Evolutionary conservation across 2,329 filamentous ascomycete genomes (phyloP), one percentile per base, ranked within the genome.

Genomic region (Fusarium nisikadoi): DNA sequence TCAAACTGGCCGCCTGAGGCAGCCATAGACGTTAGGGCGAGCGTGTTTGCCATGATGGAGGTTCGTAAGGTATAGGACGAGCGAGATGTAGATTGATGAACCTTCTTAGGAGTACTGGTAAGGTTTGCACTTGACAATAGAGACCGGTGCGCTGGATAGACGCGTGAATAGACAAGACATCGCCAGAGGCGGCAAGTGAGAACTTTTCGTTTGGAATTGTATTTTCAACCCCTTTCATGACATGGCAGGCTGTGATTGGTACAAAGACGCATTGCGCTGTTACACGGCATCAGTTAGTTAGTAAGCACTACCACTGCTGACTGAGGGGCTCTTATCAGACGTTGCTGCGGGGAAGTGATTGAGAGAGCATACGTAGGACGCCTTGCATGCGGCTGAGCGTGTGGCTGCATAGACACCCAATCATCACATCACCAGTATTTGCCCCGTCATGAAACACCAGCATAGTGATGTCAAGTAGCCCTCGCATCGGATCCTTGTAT

Each of bases 21-120:
- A 19, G 0, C 49, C 12, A 6, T 6, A 0, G 33, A 27, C 0
- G 33, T 16, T 2, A 52, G 9, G 0, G 33, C 3, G 11, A 52
- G 49, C 6, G 17, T 2, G 16, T 52, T 36, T 35, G 33, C 3
- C 49, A 52, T 52, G 2, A 10, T 3, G 1, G 25, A 46, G 9
- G 12, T 14, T 27, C 9, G 23, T n/a, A n/a, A n/a, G n/a, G n/a
- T n/a, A n/a, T n/a, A n/a, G n/a, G n/a, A n/a, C n/a, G n/a, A n/a
- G n/a, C n/a, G n/a, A n/a, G n/a, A n/a, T n/a, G n/a, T n/a, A n/a
- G n/a, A n/a, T n/a, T n/a, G n/a, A n/a, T n/a, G n/a, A n/a, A n/a
- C n/a, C n/a, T n/a, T n/a, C n/a, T n/a, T n/a, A n/a, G n/a, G n/a
- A n/a, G n/a, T n/a, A n/a, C n/a, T n/a, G n/a, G n/a, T n/a, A n/a